These are phyloP conservation scores for Przewalskia tangutica DNA, from an alignment of 257 asterid genomes.

Conservation along the genomic window DNA sequence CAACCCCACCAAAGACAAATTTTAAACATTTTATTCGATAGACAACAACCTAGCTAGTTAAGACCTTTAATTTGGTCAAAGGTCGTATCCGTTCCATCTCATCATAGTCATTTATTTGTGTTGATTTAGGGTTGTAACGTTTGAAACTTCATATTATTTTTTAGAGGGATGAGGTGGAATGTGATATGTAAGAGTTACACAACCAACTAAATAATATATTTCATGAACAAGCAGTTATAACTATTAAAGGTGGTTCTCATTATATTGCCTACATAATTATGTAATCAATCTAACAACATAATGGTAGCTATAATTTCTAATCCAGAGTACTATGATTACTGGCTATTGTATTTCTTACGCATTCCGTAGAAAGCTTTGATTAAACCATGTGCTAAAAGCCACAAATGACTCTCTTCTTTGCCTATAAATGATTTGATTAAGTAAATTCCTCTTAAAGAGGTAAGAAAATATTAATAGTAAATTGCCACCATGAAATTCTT, in stretches of 20 bases:
- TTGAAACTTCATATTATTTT: no score
- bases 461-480: neutral
- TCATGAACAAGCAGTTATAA: conserved; percentile 6
- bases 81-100: no score
- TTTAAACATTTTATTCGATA: no score
- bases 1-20: no score
- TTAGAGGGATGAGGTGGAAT: neutral
- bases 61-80: no score
- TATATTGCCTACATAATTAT: conserved; percentile 15
- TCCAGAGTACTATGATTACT: neutral
- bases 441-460: neutral
- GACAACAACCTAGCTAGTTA: no score
- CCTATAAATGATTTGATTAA: neutral
- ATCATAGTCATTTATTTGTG: no score
- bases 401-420: neutral
- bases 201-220: neutral
- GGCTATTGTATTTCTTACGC: neutral
- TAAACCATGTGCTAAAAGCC: neutral
- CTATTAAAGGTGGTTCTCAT: conserved; percentile 30
- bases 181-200: neutral
- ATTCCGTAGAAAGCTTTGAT: neutral
- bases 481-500: neutral
- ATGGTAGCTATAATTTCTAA: neutral
- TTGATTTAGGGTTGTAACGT: no score
- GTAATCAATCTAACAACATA: conserved; percentile 26